A percentile compares a stretch with the other conserved stretches of the same genome.
Evolutionary conservation across 208 protist species (phyloP).

Genomic region (Acanthamoeba divionensis): DNA sequence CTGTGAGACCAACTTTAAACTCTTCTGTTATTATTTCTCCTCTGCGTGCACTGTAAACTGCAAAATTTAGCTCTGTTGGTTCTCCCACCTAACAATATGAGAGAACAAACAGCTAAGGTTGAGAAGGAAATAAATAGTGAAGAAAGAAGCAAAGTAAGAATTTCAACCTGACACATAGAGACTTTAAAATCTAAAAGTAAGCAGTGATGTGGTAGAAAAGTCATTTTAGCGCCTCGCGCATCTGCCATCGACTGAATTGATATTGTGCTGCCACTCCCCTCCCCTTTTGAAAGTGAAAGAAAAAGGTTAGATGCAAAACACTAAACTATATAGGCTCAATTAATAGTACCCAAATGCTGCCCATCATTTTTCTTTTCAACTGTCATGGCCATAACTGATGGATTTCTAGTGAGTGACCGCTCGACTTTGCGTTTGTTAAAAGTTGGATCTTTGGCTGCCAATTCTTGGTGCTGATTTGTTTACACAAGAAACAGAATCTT

Average conservation of each 20-base stretch:
- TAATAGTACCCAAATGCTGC: no score
- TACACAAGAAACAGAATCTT: neutral
- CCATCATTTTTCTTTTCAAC: no score
- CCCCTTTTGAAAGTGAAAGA: no score
- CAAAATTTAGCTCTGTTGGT: slow-evolving; percentile 42
- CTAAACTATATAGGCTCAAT: no score
- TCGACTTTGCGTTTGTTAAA: no score
- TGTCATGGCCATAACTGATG: no score
- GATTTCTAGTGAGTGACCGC: no score
- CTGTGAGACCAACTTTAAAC: slow-evolving; percentile 51
- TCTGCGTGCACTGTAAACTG: slow-evolving; percentile 29
- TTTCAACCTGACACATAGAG: slow-evolving; percentile 23
- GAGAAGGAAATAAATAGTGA: neutral
- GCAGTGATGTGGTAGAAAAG: neutral
- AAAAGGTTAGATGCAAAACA: no score
- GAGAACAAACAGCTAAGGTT: neutral
- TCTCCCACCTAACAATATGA: neutral
- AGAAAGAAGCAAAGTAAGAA: neutral
- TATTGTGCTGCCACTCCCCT: no score
- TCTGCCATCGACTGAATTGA: no score
- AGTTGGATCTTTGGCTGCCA: slow-evolving; percentile 31
- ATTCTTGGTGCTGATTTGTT: slow-evolving; percentile 29
- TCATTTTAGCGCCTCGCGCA: no score
- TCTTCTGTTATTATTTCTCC: slow-evolving; percentile 40
- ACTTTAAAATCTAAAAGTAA: slow-evolving; percentile 27